phyloP scores from a whole-genome alignment of 1,284 basidiomycete species.

The Grifola frondosa region DNA sequence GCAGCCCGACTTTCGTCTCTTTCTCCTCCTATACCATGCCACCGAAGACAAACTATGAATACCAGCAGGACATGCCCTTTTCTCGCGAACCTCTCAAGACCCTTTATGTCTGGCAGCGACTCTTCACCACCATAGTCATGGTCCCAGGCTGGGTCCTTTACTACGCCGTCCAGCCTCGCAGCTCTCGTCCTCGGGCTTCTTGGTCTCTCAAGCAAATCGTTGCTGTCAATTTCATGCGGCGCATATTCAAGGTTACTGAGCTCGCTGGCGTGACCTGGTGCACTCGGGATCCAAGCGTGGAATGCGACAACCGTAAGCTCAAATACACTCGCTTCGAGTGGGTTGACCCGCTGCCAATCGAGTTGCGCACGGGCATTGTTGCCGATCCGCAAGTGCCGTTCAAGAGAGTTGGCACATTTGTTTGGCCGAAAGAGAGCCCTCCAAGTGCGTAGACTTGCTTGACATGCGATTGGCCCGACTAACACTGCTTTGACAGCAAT shows the following conservation, averaged over 20 bases:
- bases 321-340: conserved; percentile 49
- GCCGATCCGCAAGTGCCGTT: conserved; percentile 39
- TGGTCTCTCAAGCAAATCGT: conserved; percentile 50
- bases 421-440: conserved; percentile 42
- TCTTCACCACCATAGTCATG: conserved; percentile 45
- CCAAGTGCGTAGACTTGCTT: conserved; percentile 25
- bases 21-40: conserved; percentile 6
- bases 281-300: conserved; percentile 42
- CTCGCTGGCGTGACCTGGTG: conserved; percentile 53
- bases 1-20: background rate
- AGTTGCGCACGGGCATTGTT: conserved; percentile 42
- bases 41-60: conserved; percentile 10
- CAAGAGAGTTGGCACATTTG: conserved; percentile 45
- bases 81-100: conserved; percentile 47
- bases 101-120: conserved; percentile 45
- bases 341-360: conserved; percentile 41
- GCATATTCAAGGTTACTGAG: conserved; percentile 52
- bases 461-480: too few species aligned
- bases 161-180: conserved; percentile 41
- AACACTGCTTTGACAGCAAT: conserved; percentile 1
- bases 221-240: conserved; percentile 48
- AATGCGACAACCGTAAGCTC: conserved; percentile 31
- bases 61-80: conserved; percentile 35
- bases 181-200: conserved; percentile 43
- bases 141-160: conserved; percentile 44